Conservation (phyloP, 805 yeast species). For the Lipomyces starkeyi region DNA sequence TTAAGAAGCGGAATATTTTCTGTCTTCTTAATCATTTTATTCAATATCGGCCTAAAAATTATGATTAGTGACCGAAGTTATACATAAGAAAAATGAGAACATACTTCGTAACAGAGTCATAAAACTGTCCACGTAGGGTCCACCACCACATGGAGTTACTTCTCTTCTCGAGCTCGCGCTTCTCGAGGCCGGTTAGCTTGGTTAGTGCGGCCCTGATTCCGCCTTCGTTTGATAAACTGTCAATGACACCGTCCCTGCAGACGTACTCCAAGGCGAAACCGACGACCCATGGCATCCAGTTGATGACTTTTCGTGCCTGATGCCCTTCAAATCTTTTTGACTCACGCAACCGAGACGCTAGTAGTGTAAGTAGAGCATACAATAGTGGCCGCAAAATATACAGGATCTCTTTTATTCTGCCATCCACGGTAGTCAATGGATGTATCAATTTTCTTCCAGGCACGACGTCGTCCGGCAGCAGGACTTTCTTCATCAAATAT, state of each 20-base stretch:
- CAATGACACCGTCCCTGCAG: constrained; percentile 42
- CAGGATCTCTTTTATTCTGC: constrained; percentile 45
- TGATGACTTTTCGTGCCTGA: constrained; percentile 8
- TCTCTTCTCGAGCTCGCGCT: constrained; percentile 43
- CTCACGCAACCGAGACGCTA: constrained; percentile 3
- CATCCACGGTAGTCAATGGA: constrained; percentile 32
- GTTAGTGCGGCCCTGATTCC: constrained; percentile 39
- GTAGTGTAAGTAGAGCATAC: constrained; percentile 45
- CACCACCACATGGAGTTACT: constrained; percentile 48
- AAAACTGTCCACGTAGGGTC: constrained; percentile 50
- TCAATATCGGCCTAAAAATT: constrained; percentile 42
- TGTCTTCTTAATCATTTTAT: constrained; percentile 40
- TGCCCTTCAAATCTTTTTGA: background rate
- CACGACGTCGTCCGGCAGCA: constrained; percentile 46
- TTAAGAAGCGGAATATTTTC: constrained; percentile 46
- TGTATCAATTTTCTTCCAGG: constrained; percentile 45
- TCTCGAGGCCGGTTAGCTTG: constrained; percentile 45
- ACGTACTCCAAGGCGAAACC: constrained; percentile 48
- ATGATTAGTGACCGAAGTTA: background rate
- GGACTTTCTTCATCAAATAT: constrained; percentile 41
- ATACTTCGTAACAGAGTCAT: constrained; percentile 42
- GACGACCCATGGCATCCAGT: constrained; percentile 52
- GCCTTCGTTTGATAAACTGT: constrained; percentile 32
- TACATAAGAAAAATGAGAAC: background rate
- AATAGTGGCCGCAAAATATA: constrained; percentile 50